These are phyloP conservation scores for Entonaema liquescens DNA, from an alignment of 495 filamentous ascomycete genomes.

Conservation along the genomic window DNA sequence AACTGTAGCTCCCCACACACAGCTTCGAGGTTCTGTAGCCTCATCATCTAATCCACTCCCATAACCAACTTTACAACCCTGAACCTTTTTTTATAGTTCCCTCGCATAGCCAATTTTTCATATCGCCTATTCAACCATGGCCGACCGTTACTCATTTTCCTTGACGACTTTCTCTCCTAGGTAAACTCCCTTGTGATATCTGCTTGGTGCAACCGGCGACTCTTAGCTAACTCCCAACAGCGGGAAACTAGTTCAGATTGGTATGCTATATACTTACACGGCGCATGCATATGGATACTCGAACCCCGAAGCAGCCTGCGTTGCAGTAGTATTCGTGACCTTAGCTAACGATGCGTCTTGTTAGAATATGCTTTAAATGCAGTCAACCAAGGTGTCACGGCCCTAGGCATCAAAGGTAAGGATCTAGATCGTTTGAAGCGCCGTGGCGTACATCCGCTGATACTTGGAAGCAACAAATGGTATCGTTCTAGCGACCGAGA, in stretches of 20 bases:
- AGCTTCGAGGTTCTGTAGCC: constrained; percentile 36
- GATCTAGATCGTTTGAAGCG: constrained; percentile 17
- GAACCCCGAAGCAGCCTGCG: not conserved
- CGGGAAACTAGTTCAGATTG: constrained; percentile 91
- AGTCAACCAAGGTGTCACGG: constrained; percentile 98
- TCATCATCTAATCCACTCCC: constrained; percentile 28
- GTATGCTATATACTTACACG: constrained; percentile 53
- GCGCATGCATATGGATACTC: constrained; percentile 8
- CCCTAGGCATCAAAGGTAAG: constrained; percentile 95
- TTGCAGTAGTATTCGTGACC: not conserved
- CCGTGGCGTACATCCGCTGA: constrained; percentile 8
- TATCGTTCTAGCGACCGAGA: constrained; percentile 98
- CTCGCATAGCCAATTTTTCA: constrained; percentile 11
- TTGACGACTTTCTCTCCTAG: constrained; percentile 99
- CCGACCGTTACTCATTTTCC: constrained; percentile 99
- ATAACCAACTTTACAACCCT: constrained; percentile 12
- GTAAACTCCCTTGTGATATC: constrained; percentile 62
- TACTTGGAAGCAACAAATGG: constrained; percentile 83
- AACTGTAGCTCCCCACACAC: constrained; percentile 40
- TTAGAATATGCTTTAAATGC: constrained; percentile 99
- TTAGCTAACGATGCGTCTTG: constrained; percentile 44
- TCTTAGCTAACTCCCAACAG: constrained; percentile 65
- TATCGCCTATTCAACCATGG: constrained; percentile 68
- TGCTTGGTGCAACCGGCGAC: constrained; percentile 14
- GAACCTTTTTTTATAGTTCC: not conserved